Evolutionary conservation across 2,329 filamentous ascomycete species (phyloP).

Genomic region (Aspergillus eucalypticola): DNA sequence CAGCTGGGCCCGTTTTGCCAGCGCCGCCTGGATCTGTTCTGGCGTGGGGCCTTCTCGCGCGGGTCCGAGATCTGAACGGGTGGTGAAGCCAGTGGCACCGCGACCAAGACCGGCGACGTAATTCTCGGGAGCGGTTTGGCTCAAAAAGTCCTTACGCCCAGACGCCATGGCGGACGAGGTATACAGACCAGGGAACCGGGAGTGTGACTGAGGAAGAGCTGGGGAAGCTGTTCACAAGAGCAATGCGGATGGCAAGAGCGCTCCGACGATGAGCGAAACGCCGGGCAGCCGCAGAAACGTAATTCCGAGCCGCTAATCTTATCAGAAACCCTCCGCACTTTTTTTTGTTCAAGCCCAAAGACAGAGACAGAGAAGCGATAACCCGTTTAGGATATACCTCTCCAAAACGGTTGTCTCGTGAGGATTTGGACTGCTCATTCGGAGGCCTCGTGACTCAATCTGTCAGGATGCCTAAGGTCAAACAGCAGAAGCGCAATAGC

Average conservation of each 20-base stretch:
- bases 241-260: neutral
- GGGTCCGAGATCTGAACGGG: constrained; percentile 91
- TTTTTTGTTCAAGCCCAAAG: constrained; percentile 7
- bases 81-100: constrained; percentile 97
- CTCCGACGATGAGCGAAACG: constrained; percentile 4
- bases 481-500: constrained; percentile 55
- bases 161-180: constrained; percentile 52
- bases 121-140: constrained; percentile 80
- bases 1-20: constrained; percentile 87
- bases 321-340: constrained; percentile 23
- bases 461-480: constrained; percentile 55
- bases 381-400: neutral
- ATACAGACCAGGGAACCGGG: neutral
- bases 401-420: neutral
- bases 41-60: constrained; percentile 93
- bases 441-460: constrained; percentile 1
- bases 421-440: neutral
- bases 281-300: constrained; percentile 16
- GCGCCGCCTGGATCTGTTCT: constrained; percentile 96
- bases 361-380: neutral
- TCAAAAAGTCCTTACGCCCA: constrained; percentile 79
- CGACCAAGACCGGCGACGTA: constrained; percentile 95
- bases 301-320: constrained; percentile 25
- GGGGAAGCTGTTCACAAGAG: neutral
- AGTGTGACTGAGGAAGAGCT: neutral